Percentiles rank a stretch among this genome's conserved stretches.
Conservation (phyloP, 441 rosid species). For the Pelargonium australe region DNA sequence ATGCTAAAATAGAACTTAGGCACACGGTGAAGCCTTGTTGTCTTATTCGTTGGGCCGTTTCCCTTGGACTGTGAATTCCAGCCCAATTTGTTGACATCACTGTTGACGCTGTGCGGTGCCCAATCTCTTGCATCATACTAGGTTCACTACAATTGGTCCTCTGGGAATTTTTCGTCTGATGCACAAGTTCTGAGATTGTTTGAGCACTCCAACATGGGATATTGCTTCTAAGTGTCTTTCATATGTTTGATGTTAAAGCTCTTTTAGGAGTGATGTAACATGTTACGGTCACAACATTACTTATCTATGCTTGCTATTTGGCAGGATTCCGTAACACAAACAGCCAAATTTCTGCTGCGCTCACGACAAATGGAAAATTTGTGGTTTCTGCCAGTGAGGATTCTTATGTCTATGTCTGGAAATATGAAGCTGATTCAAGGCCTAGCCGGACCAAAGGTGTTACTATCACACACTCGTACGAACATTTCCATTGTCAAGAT, state of each 20-base stretch:
- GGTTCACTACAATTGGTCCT: background rate
- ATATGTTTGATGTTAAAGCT: too few relatives aligned
- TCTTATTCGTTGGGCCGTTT: too few relatives aligned
- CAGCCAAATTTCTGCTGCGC: slow-evolving; percentile 88
- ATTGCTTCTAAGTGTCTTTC: too few relatives aligned
- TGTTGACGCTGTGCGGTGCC: too few relatives aligned
- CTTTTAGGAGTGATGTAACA: too few relatives aligned
- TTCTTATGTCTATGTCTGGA: slow-evolving; percentile 88
- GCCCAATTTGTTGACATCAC: too few relatives aligned
- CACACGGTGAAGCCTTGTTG: too few relatives aligned
- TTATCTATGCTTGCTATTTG: slow-evolving; percentile 17
- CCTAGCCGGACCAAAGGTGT: slow-evolving; percentile 68
- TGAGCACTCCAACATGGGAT: background rate
- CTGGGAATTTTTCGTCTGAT: background rate
- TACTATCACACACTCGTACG: slow-evolving; percentile 62
- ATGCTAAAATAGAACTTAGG: too few relatives aligned
- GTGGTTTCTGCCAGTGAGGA: slow-evolving; percentile 93
- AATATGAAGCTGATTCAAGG: slow-evolving; percentile 72
- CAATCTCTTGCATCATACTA: background rate
- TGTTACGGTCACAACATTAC: background rate
- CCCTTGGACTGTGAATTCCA: too few relatives aligned
- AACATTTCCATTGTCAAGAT: slow-evolving; percentile 85
- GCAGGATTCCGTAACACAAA: slow-evolving; percentile 88
- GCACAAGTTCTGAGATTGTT: background rate
- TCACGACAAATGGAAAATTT: slow-evolving; percentile 69